A percentile compares a stretch with the other conserved stretches of the same genome.
Evolutionary conservation across 257 asterid genomes (phyloP).

Genomic region (Anisodus tanguticus): DNA sequence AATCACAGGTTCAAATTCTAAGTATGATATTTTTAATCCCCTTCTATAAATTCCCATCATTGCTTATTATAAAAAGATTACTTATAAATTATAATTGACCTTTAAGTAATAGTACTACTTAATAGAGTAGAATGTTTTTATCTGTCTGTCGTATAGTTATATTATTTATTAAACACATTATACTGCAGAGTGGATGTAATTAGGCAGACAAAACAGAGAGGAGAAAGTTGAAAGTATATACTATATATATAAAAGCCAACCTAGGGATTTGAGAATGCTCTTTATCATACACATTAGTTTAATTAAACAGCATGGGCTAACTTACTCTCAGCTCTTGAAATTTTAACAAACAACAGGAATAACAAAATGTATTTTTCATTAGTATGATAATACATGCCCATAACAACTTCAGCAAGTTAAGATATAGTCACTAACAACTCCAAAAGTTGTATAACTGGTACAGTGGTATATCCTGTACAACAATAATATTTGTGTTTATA

Average conservation of each 20-base stretch:
- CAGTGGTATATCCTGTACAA: background rate
- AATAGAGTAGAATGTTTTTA: too few species aligned
- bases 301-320: conserved; percentile 29
- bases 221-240: background rate
- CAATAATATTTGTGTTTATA: background rate
- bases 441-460: background rate
- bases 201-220: conserved; percentile 24
- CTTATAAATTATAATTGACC: background rate
- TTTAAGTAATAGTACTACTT: too few species aligned
- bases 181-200: background rate
- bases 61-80: background rate
- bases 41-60: background rate
- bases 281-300: background rate
- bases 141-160: too few species aligned
- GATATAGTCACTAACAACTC: background rate
- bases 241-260: conserved; percentile 22
- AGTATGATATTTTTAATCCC: background rate
- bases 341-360: conserved; percentile 10
- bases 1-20: background rate
- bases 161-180: too few species aligned
- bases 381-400: background rate
- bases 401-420: background rate
- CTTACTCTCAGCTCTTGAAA: conserved; percentile 27
- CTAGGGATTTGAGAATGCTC: conserved; percentile 39
- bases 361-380: background rate